A percentile compares a stretch with the other conserved stretches of the same genome.
Evolutionary conservation across 371 early-diverging fungal genomes (phyloP).

Genomic region (Mucor piriformis): DNA sequence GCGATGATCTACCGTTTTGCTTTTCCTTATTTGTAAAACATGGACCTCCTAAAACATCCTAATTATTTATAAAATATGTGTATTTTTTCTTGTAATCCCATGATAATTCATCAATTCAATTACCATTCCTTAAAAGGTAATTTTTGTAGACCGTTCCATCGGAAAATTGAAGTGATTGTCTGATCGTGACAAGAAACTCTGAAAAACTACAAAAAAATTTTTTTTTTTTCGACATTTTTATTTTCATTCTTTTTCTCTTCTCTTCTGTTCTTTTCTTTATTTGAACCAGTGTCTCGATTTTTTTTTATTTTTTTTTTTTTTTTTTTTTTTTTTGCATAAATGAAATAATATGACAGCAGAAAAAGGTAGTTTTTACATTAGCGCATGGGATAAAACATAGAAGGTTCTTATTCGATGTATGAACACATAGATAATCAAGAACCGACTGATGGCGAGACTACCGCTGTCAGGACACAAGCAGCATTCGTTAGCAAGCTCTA

Average conservation of each 20-base stretch:
- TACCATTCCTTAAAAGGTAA: conserved; percentile 5
- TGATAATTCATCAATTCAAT: background rate
- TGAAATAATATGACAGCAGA: conserved; percentile 8
- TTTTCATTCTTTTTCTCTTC: conserved; percentile 14
- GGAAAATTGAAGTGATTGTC: conserved; percentile 1
- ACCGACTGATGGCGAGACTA: background rate
- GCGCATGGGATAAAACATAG: too few relatives aligned
- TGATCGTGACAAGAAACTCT: conserved; percentile 17
- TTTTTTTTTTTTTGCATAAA: background rate
- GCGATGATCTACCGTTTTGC: background rate
- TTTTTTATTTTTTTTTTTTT: background rate
- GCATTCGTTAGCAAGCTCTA: conserved; percentile 71
- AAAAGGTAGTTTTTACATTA: conserved; percentile 1
- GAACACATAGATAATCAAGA: background rate
- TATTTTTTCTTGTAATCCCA: background rate
- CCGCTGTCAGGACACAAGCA: conserved; percentile 50
- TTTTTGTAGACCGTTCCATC: conserved; percentile 9
- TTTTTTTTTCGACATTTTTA: background rate
- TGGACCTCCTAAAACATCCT: conserved; percentile 1
- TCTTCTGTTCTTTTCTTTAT: conserved; percentile 17
- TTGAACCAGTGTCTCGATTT: background rate
- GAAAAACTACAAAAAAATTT: background rate
- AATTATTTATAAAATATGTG: background rate
- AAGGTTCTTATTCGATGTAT: too few relatives aligned
- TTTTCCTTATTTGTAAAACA: background rate